Base-by-base conservation (phyloP, 345 rosid species). In the Chamaenerion angustifolium region DNA sequence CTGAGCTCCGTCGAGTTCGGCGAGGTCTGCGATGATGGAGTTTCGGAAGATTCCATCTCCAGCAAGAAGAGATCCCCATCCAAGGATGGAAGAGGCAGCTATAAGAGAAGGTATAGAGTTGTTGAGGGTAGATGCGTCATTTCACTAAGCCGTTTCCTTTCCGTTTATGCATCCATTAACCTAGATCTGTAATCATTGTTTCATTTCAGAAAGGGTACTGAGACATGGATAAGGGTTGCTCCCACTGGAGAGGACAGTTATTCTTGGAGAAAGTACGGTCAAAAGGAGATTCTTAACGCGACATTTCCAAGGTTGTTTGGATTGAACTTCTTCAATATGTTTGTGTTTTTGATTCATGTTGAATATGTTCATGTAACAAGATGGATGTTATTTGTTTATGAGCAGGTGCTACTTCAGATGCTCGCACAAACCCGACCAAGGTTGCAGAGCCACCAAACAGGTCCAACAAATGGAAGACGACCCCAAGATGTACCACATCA, bases 221-320 rank as follows among this genome's bases (percentile, higher is more conserved):
- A 71, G 41, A 56, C 80, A 19, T 53, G 72, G 72, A 70, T 66
- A 3, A 31, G 17, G 14, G 62, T 59, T 21, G 58, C 80, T 13
- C 12, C 72, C 12, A 41, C 62, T 13, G 8, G 41, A 13, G 83
- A 74, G 6, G 97, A 89, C 25, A 65, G 62, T 55, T 66, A 63
- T 57, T 67, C 80, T 12, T 89, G 97, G 97, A 85, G 97, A 58
- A 89, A 89, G 53, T 89, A 89, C 57, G 97, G 97, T 11, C 97
- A 89, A 58, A 89, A 89, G 52, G 65, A 54, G 46, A 89, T 89
- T 43, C 85, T 81, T 46, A 74, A 85, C 65, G 53, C 88, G 19
- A 74, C 63, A 45, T 56, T 67, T 58, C 95, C 94, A 57, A 85
- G 97, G 97, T 89, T n/a, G n/a, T n/a, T n/a, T n/a, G n/a, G n/a